phyloP scores from a whole-genome alignment of 116 monocot species.

The Iris pallida region DNA sequence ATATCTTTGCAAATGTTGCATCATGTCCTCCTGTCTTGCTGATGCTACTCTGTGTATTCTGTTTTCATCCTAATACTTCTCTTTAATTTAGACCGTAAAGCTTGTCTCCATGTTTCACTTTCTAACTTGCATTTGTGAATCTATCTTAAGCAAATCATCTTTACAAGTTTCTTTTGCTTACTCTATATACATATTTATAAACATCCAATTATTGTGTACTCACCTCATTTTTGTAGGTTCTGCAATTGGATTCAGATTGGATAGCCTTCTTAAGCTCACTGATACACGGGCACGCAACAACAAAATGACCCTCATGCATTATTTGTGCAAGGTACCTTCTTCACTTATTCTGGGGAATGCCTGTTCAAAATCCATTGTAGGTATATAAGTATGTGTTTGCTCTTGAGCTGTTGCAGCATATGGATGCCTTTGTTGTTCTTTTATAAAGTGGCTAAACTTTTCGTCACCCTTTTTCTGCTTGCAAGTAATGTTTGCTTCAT shows the following conservation, averaged over 20 bases:
- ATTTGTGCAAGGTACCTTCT: slow-evolving; percentile 73
- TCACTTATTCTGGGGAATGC: neutral
- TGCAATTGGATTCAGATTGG: slow-evolving; percentile 91
- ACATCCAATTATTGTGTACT: neutral
- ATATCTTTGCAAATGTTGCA: too few relatives aligned
- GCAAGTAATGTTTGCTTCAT: too few relatives aligned
- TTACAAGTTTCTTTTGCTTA: neutral
- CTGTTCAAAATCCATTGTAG: too few relatives aligned
- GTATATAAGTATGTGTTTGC: too few relatives aligned
- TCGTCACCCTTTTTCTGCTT: too few relatives aligned
- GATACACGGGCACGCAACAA: slow-evolving; percentile 89
- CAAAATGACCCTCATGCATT: slow-evolving; percentile 95
- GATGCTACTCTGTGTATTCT: too few relatives aligned
- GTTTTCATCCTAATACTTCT: too few relatives aligned
- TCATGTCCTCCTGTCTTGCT: too few relatives aligned
- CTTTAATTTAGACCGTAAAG: too few relatives aligned
- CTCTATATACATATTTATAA: neutral
- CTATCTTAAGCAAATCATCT: neutral
- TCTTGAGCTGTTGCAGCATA: too few relatives aligned
- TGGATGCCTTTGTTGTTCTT: too few relatives aligned
- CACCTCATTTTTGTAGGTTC: slow-evolving; percentile 44
- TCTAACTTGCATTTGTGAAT: neutral
- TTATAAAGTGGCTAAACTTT: too few relatives aligned
- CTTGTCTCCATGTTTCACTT: neutral
- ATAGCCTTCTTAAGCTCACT: slow-evolving; percentile 88